phyloP scores from a whole-genome alignment of 2,329 filamentous ascomycete genomes.

The Hypoxylon sp. region DNA sequence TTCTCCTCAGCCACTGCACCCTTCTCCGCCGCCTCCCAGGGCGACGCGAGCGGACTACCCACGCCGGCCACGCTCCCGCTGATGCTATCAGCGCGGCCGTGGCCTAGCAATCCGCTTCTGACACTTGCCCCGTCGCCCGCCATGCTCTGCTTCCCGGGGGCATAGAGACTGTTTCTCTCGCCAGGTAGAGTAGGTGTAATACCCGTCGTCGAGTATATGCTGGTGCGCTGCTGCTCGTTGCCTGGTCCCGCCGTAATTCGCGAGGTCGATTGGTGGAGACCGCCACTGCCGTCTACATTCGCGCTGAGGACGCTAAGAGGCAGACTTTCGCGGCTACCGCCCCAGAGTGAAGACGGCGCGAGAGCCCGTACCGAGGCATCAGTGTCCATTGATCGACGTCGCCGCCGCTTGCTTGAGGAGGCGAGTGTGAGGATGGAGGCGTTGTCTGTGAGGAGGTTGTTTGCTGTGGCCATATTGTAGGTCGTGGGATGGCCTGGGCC shows the following conservation, averaged over 20 bases:
- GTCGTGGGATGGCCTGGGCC: conserved; percentile 72
- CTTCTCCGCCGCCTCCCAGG: conserved; percentile 61
- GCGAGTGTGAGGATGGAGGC: conserved; percentile 88
- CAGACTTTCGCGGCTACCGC: conserved; percentile 83
- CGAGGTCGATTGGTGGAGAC: conserved; percentile 66
- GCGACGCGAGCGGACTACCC: conserved; percentile 74
- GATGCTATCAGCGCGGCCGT: conserved; percentile 85
- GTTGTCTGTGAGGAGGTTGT: conserved; percentile 86
- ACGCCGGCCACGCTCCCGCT: conserved; percentile 78
- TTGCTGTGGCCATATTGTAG: conserved; percentile 83
- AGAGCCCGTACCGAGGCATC: conserved; percentile 87
- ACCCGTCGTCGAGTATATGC: conserved; percentile 84
- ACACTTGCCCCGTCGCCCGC: conserved; percentile 80
- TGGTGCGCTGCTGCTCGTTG: conserved; percentile 73
- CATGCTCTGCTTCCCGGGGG: conserved; percentile 65
- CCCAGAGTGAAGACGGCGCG: conserved; percentile 86
- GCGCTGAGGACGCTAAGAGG: conserved; percentile 83
- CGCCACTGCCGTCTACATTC: conserved; percentile 69
- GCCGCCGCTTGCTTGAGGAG: conserved; percentile 83
- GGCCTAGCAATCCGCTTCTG: conserved; percentile 81
- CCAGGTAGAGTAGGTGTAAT: conserved; percentile 75
- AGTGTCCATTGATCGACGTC: conserved; percentile 85
- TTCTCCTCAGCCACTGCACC: conserved; percentile 50
- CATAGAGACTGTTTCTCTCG: conserved; percentile 87
- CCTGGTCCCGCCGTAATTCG: conserved; percentile 55